Base-by-base conservation (phyloP, 768 basidiomycete genomes). In the Suillus subalutaceus region DNA sequence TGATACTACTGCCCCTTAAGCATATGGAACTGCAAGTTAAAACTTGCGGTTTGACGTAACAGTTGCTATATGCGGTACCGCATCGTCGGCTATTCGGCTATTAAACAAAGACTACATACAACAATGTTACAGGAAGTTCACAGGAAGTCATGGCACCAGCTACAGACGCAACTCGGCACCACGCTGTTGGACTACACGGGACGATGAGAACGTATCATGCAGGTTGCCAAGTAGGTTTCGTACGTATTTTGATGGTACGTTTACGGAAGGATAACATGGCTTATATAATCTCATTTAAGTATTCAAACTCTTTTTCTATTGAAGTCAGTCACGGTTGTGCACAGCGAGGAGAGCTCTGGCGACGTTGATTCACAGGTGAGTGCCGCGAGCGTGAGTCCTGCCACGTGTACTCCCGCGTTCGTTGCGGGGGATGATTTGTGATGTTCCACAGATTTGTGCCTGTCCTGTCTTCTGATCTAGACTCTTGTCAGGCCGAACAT, bases 381-480 rank as follows among this genome's bases (percentile, higher is more conserved):
- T 56, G 5, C 32, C 6, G 6, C 55, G 20, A 56, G 20, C 32
- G 3, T 6, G 35, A 35, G 9, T 35, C 20, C 32, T n/a, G 20
- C 20, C 32, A 56, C 35, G 55, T 56, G 35, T 37, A 4, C 32
- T 37, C 32, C 32, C 35, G 55, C 55, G 32, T 56, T 56, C 1
- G 20, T 55, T 55, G 5, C 32, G 12, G 55, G 12, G 55, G 18
- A 37, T 56, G 55, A 56, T 37, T 35, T 20, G 18, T 55, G 32
- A 56, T 56, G 55, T 56, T 37, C 55, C 35, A 56, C 20, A 37
- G 35, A 56, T 56, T 12, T 37, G 55, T 56, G 32, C 55, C 55
- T 56, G 55, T 20, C 55, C 55, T 56, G 55, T 35, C 32, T 56
- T 56, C 55, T n/a, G 55, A 37, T 56, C 55, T 56, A 13, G 35